phyloP scores from a whole-genome alignment of 768 basidiomycete genomes.

The Mrakia gelida region DNA sequence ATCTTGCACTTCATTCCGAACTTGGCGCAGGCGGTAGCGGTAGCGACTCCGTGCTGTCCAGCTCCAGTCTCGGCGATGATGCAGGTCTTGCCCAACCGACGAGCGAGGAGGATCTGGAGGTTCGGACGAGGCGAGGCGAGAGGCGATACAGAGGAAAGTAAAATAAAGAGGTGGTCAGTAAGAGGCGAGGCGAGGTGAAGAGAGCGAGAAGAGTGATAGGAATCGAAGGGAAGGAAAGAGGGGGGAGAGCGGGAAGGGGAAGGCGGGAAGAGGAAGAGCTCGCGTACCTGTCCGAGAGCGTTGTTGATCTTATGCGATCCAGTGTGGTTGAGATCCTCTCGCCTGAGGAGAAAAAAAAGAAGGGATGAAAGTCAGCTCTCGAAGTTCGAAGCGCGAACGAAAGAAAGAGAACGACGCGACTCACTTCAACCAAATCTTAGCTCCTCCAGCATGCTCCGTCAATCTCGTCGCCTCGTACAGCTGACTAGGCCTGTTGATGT shows the following conservation, averaged over 20 bases:
- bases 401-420: slow-evolving; percentile 42
- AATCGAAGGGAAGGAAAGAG: neutral
- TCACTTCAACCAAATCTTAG: slow-evolving; percentile 95
- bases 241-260: neutral
- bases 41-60: slow-evolving; percentile 97
- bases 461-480: slow-evolving; percentile 87
- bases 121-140: slow-evolving; percentile 45
- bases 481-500: slow-evolving; percentile 91
- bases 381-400: neutral
- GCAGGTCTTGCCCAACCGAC: slow-evolving; percentile 85
- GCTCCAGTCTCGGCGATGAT: slow-evolving; percentile 99
- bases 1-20: slow-evolving; percentile 92
- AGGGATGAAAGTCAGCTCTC: neutral
- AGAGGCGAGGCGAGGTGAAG: slow-evolving; percentile 46
- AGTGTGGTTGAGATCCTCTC: slow-evolving; percentile 70
- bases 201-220: slow-evolving; percentile 19
- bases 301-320: slow-evolving; percentile 99
- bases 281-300: slow-evolving; percentile 83
- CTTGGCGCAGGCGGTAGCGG: slow-evolving; percentile 94
- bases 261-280: neutral
- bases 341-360: slow-evolving; percentile 32
- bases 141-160: neutral
- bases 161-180: neutral
- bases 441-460: slow-evolving; percentile 84
- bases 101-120: slow-evolving; percentile 93